Evolutionary conservation across 2,329 filamentous ascomycete genomes (phyloP), one percentile per base, ranked within the genome.

Genomic region (Colletotrichum musae): DNA sequence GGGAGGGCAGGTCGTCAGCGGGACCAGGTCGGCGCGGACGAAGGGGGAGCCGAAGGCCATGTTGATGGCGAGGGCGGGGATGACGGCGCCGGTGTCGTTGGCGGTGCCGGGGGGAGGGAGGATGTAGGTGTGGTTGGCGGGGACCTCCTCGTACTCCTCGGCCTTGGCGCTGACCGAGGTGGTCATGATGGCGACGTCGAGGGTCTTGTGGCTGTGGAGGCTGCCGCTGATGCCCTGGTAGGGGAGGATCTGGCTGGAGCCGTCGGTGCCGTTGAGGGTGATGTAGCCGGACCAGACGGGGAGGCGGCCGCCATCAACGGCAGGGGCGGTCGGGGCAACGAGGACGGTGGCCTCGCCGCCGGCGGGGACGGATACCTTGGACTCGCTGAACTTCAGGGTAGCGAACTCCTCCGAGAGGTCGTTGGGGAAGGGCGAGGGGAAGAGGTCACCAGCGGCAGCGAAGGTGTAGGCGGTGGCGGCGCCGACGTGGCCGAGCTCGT

Each of bases 391-490:
- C 50, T 75, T 73, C 36, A 88, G 72, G 1, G 78, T 79, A 10
- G 86, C 86, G 50, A 80, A 80, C 28, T 78, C 76, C n/a, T 76
- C 72, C 1, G 80, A 75, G 6, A 84, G 75, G 9, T 85, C 79
- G 36, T 84, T 85, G 28, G 86, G 86, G 72, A 87, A 88, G 0
- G 63, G 16, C 12, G 77, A 76, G 0, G 85, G 81, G 53, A 78
- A 78, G 50, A 80, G 80, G 32, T 74, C 73, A 41, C 70, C 74
- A 2, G 75, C 72, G 28, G 73, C 73, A 2, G 81, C 77, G 72
- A 84, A 84, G 1, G 88, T 87, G 76, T 89, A 90, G 62, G 84
- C 84, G 3, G 88, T 88, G 13, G 83, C 78, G 13, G 88, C 84
- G 2, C 84, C 82, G 6, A 84, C 77, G 69, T 89, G 82, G 28